Percentiles rank a stretch among this genome's conserved stretches.
Evolutionary conservation across 192 early-diverging fungal species (phyloP).

Genomic region (Rhizophlyctis rosea): DNA sequence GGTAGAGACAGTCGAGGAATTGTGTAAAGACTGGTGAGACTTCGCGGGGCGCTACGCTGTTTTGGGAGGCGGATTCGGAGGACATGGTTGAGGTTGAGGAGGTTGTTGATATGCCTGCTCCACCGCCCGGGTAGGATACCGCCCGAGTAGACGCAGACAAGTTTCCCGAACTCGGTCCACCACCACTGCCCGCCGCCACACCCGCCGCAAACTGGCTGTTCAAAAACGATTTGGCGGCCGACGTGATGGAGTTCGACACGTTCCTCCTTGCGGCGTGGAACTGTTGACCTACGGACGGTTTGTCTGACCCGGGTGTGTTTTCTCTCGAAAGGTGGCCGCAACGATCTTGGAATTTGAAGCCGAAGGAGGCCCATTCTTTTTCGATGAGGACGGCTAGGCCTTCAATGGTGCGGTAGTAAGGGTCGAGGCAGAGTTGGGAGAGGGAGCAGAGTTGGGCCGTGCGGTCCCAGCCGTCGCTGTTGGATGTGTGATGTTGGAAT

Average conservation of each 20-base stretch:
- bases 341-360: slow-evolving; percentile 92
- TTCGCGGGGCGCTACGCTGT: slow-evolving; percentile 54
- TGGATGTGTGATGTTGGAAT: neutral
- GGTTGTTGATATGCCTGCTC: neutral
- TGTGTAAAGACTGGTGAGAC: slow-evolving; percentile 95
- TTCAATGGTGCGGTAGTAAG: slow-evolving; percentile 90
- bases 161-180: neutral
- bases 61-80: slow-evolving; percentile 30
- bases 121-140: slow-evolving; percentile 6
- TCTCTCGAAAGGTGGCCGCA: slow-evolving; percentile 85
- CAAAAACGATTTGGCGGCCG: slow-evolving; percentile 36
- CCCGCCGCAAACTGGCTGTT: slow-evolving; percentile 18
- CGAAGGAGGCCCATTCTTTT: slow-evolving; percentile 98
- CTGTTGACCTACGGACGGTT: slow-evolving; percentile 30
- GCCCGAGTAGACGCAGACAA: neutral
- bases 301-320: slow-evolving; percentile 55
- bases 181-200: neutral
- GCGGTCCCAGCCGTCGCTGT: slow-evolving; percentile 97
- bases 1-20: slow-evolving; percentile 95
- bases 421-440: slow-evolving; percentile 88
- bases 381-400: slow-evolving; percentile 90
- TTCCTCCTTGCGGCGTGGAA: slow-evolving; percentile 42
- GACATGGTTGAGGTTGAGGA: neutral
- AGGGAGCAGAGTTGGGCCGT: slow-evolving; percentile 91
- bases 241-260: slow-evolving; percentile 36